Conservation (phyloP, 331 rosid genomes). For the Malus hybrid region DNA sequence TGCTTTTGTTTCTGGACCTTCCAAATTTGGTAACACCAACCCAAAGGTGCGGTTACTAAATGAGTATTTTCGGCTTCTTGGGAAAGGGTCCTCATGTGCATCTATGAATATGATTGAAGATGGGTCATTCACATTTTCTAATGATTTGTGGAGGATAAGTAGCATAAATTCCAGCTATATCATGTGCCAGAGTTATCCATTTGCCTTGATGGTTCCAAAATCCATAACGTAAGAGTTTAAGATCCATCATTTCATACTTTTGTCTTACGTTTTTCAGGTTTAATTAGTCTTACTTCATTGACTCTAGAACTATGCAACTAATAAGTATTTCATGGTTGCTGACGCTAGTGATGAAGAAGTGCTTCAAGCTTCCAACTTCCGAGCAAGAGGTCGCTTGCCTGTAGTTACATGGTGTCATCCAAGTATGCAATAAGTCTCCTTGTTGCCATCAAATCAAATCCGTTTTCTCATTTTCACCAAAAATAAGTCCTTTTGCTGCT, state of each 20-base stretch:
- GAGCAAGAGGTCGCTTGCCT: slow-evolving; percentile 87
- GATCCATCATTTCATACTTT: slow-evolving; percentile 19
- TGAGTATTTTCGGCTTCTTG: slow-evolving; percentile 96
- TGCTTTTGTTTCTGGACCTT: slow-evolving; percentile 73
- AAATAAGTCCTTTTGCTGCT: neutral
- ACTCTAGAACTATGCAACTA: slow-evolving; percentile 8
- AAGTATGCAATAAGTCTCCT: slow-evolving; percentile 31
- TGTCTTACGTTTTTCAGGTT: slow-evolving; percentile 4
- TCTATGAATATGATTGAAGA: slow-evolving; percentile 61
- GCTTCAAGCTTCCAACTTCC: slow-evolving; percentile 76
- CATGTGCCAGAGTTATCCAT: slow-evolving; percentile 87
- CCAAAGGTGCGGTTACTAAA: slow-evolving; percentile 77
- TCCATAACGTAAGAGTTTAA: slow-evolving; percentile 52
- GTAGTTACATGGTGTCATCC: slow-evolving; percentile 95
- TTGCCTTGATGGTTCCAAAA: slow-evolving; percentile 84
- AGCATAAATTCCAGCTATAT: slow-evolving; percentile 58
- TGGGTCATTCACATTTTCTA: slow-evolving; percentile 70
- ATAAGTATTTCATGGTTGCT: slow-evolving; percentile 16
- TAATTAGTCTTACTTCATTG: slow-evolving; percentile 10
- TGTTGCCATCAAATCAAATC: too few species aligned
- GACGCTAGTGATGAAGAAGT: slow-evolving; percentile 84
- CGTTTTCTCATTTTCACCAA: too few species aligned
- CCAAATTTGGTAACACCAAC: slow-evolving; percentile 53
- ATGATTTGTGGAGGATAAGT: slow-evolving; percentile 87
- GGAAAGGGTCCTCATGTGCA: slow-evolving; percentile 41